A percentile compares a stretch with the other conserved stretches of the same genome.
phyloP scores from a whole-genome alignment of 2,329 filamentous ascomycete species.

The Fusarium sp. region DNA sequence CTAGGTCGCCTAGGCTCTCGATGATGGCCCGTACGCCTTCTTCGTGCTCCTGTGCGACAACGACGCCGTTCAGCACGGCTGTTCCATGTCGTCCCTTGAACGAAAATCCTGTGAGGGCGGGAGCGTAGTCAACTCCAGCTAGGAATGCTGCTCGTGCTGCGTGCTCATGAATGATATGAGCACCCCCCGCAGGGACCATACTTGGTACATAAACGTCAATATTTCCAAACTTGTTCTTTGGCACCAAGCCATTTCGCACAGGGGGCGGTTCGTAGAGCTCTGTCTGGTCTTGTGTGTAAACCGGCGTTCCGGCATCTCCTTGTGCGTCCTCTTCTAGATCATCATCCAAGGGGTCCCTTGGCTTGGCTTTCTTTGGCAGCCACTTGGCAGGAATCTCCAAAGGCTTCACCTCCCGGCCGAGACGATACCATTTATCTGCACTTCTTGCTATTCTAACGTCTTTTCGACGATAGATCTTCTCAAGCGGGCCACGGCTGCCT shows the following conservation, averaged over 20 bases:
- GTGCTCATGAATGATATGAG: conserved; percentile 70
- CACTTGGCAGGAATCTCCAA: conserved; percentile 86
- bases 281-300: conserved; percentile 72
- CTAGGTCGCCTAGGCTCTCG: conserved; percentile 71
- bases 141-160: conserved; percentile 77
- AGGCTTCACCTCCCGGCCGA: conserved; percentile 80
- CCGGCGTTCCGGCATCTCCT: conserved; percentile 58
- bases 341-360: conserved; percentile 40
- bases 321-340: conserved; percentile 44
- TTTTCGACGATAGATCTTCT: conserved; percentile 81
- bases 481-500: conserved; percentile 69
- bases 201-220: conserved; percentile 91
- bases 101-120: conserved; percentile 88
- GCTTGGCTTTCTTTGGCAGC: conserved; percentile 60
- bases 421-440: conserved; percentile 88
- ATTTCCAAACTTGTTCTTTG: conserved; percentile 93
- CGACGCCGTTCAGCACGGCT: conserved; percentile 79
- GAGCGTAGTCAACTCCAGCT: conserved; percentile 84
- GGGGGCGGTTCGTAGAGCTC: conserved; percentile 79
- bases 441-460: conserved; percentile 83
- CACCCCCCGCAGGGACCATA: conserved; percentile 86
- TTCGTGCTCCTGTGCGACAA: conserved; percentile 75
- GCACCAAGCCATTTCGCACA: conserved; percentile 77
- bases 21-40: conserved; percentile 78
- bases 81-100: conserved; percentile 89